Evolutionary conservation across 305 asterid species (phyloP), one percentile per base, ranked within the genome.

Genomic region (Solanum hybrid): DNA sequence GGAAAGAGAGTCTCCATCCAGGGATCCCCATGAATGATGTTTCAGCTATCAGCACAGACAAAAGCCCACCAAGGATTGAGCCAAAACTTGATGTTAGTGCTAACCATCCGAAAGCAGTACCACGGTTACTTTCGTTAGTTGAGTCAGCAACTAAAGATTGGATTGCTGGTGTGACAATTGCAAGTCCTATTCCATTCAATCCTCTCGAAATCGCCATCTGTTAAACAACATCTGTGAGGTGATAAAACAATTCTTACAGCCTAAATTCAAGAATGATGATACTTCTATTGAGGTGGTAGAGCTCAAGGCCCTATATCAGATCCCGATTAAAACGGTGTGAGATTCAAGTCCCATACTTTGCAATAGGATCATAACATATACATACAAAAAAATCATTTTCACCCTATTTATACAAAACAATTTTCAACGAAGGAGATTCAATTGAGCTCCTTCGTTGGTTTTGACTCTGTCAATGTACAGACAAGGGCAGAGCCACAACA

Each of bases 1-100:
- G 95, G 90, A 96, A 96, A 16, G 98, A 95, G 1, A 96, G 69
- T 89, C 99, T 92, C 99, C 99, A 96, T 51, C 99, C 99, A 0
- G 98, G 92, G 35, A 96, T 92, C 9, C 99, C 99, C 93, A 94
- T 86, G 91, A 94, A 88, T 7, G 98, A 75, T 1, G 94, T 90
- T 76, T 95, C 93, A 88, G 98, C 98, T 32, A 96, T 35, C 5
- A 96, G 91, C 32, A 95, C 93, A 2, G 98, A 92, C n/a, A 92
- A 22, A 35, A 94, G 91, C 9, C 98, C 98, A n/a, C 98, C 98
- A 42, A 95, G 89, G 36, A 94, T 93, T 34, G 96, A 92, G 31
- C 98, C 98, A 6, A 95, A 35, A 90, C 91, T 92, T 85, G 94
- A 96, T 0, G 97, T 94, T 42, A 95, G 60, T 10, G 92, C 94